Evolutionary conservation across 768 basidiomycete species (phyloP).

Genomic region (Suillus tomentosus): DNA sequence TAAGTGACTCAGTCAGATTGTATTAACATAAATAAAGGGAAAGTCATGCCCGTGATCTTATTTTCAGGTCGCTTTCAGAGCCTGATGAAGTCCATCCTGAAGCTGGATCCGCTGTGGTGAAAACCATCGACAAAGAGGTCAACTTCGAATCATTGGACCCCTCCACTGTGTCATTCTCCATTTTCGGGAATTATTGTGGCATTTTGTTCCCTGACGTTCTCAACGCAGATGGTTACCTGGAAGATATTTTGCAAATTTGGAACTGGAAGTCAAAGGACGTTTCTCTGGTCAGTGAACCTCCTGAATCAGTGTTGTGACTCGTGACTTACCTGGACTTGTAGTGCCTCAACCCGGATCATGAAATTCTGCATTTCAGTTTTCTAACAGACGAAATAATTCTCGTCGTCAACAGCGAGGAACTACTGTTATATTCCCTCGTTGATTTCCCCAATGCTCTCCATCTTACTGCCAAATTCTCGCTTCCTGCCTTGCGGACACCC

Average conservation of each 20-base stretch:
- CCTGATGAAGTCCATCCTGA: constrained; percentile 12
- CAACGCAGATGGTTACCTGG: neutral
- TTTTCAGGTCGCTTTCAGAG: neutral
- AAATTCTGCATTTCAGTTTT: neutral
- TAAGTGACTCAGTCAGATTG: neutral
- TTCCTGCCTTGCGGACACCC: too few relatives aligned
- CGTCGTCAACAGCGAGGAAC: neutral
- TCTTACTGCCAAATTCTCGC: too few relatives aligned
- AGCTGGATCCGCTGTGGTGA: constrained; percentile 14
- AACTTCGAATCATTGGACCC: too few relatives aligned
- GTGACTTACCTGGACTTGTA: neutral
- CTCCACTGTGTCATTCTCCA: neutral
- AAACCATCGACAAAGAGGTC: neutral
- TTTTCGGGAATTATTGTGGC: neutral
- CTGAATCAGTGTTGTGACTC: neutral
- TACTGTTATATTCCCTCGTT: neutral
- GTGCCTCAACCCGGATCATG: neutral
- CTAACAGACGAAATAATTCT: neutral
- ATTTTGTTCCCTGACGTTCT: neutral
- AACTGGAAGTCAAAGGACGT: neutral
- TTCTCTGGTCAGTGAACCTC: neutral
- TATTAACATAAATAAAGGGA: neutral
- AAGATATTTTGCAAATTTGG: neutral
- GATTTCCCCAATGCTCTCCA: neutral
- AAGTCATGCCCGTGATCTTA: neutral